phyloP scores from a whole-genome alignment of 495 filamentous ascomycete species.

The Neurospora sp. region DNA sequence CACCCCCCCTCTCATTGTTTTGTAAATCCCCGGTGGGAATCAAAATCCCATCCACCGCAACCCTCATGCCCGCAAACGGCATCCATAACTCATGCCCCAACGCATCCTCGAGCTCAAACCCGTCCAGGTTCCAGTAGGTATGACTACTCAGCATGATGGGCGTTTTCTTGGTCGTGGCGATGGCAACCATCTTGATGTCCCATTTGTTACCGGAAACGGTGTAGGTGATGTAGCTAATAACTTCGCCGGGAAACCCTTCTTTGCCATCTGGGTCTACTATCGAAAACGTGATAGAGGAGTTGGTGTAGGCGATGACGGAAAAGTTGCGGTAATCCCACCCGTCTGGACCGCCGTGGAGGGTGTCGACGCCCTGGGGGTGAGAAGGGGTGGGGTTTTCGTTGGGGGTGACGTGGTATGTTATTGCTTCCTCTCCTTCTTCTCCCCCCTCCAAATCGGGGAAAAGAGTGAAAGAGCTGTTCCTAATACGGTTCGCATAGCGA shows the following conservation, averaged over 20 bases:
- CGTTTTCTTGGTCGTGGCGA: slow-evolving; percentile 47
- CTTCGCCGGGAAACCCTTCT: slow-evolving; percentile 71
- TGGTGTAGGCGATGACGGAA: slow-evolving; percentile 58
- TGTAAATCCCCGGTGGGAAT: slow-evolving; percentile 39
- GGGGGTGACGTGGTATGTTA: slow-evolving; percentile 49
- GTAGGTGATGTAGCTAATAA: slow-evolving; percentile 70
- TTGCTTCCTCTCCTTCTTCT: not conserved
- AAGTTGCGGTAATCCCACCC: slow-evolving; percentile 81
- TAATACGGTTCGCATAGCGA: slow-evolving; percentile 80
- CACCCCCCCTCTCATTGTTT: slow-evolving; percentile 39
- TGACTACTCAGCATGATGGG: slow-evolving; percentile 58
- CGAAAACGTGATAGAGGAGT: slow-evolving; percentile 61
- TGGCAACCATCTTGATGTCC: slow-evolving; percentile 46
- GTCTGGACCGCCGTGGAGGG: slow-evolving; percentile 70
- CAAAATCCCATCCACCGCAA: slow-evolving; percentile 64
- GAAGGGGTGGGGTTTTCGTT: slow-evolving; percentile 56
- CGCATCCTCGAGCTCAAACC: slow-evolving; percentile 54
- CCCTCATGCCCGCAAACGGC: slow-evolving; percentile 58
- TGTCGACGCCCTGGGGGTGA: slow-evolving; percentile 47
- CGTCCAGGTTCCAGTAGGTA: slow-evolving; percentile 86
- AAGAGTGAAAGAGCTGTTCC: slow-evolving; percentile 60
- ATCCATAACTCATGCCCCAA: slow-evolving; percentile 67
- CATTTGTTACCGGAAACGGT: slow-evolving; percentile 40
- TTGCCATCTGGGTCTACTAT: slow-evolving; percentile 61
- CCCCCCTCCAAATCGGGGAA: too few species aligned